Percentiles rank a stretch among this genome's conserved stretches.
Conservation (phyloP, 345 rosid genomes). For the Aethionema arabicum region DNA sequence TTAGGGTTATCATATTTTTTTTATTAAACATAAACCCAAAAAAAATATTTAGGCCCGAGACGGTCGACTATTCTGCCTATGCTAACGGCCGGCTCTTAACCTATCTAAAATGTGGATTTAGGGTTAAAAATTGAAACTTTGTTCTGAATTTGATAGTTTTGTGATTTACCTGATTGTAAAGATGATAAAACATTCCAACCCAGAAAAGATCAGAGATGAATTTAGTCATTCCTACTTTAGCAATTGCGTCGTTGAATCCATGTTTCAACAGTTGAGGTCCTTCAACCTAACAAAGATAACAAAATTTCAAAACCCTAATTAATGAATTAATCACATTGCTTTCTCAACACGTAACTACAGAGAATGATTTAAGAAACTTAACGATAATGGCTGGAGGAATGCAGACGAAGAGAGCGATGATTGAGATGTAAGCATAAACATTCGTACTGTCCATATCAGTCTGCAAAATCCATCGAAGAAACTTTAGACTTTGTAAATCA, state of each 20-base stretch:
- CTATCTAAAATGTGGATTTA: not conserved
- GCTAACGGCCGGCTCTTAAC: no score
- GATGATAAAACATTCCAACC: conserved; percentile 99
- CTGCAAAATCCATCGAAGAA: conserved; percentile 36
- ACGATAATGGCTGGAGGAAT: conserved; percentile 91
- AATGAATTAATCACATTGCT: not conserved
- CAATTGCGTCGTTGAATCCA: conserved; percentile 76
- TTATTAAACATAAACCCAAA: no score
- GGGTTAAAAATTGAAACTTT: not conserved
- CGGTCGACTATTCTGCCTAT: no score
- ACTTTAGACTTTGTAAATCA: no score
- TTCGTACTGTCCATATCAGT: conserved; percentile 99
- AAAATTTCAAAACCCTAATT: not conserved
- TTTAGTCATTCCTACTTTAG: conserved; percentile 86
- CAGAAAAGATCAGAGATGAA: conserved; percentile 90
- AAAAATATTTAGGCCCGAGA: no score
- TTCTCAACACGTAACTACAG: conserved; percentile 5
- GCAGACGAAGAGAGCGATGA: conserved; percentile 86
- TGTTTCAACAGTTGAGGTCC: conserved; percentile 81
- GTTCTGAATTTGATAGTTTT: not conserved
- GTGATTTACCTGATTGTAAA: conserved; percentile 80
- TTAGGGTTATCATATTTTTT: no score
- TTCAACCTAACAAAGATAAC: conserved; percentile 52
- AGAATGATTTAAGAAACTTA: conserved; percentile 37
- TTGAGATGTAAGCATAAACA: conserved; percentile 90